Conservation (phyloP, 2,329 filamentous ascomycete species). For the Didymella sp. region DNA sequence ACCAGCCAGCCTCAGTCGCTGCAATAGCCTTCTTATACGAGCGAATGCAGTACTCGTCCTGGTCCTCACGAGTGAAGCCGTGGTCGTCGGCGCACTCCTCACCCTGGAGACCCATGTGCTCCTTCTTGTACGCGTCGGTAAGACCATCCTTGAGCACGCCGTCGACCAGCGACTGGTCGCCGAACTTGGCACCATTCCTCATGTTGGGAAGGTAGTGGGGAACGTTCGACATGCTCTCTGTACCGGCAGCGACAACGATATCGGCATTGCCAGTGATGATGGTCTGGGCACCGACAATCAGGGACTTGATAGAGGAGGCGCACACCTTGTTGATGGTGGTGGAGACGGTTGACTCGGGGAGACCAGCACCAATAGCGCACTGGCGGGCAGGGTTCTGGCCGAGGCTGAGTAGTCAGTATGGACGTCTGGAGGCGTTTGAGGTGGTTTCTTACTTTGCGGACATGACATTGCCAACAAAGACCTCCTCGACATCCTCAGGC, state of each 20-base stretch:
- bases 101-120: constrained; percentile 93
- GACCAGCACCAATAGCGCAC: constrained; percentile 87
- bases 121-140: constrained; percentile 91
- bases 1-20: constrained; percentile 80
- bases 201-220: constrained; percentile 93
- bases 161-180: constrained; percentile 86
- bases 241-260: constrained; percentile 90
- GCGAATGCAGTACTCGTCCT: constrained; percentile 95
- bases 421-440: neutral
- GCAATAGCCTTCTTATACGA: constrained; percentile 93
- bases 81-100: constrained; percentile 93
- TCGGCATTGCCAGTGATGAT: constrained; percentile 96
- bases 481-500: constrained; percentile 88
- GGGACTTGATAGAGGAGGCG: constrained; percentile 91
- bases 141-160: constrained; percentile 94
- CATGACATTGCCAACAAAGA: constrained; percentile 98
- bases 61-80: constrained; percentile 78
- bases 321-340: constrained; percentile 99
- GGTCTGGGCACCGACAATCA: constrained; percentile 93
- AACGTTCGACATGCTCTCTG: constrained; percentile 98
- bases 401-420: constrained; percentile 64
- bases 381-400: constrained; percentile 97
- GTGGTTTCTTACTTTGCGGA: constrained; percentile 77
- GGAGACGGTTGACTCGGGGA: constrained; percentile 78
- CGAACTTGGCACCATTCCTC: constrained; percentile 90